Evolutionary conservation across 1,139 yeast species (phyloP).

Genomic region (Candida sanyaensis): DNA sequence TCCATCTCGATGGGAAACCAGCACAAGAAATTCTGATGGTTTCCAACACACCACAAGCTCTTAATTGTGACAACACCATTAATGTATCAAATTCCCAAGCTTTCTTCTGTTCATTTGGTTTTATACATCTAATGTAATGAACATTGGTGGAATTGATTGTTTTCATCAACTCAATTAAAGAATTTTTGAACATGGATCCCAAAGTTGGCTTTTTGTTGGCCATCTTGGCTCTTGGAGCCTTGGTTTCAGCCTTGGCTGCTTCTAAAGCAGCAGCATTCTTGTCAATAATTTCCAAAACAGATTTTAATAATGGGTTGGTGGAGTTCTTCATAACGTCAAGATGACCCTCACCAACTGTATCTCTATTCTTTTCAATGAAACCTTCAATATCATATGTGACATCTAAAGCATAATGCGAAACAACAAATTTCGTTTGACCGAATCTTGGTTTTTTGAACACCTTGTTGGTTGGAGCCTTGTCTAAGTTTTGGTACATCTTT

Average conservation of each 20-base stretch:
- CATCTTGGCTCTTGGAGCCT: conserved; percentile 26
- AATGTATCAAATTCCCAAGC: conserved; percentile 97
- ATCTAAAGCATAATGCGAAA: conserved; percentile 92
- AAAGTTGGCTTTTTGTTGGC: conserved; percentile 85
- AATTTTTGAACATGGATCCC: conserved; percentile 91
- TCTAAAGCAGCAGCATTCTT: conserved; percentile 58
- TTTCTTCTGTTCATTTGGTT: conserved; percentile 89
- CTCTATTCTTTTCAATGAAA: conserved; percentile 94
- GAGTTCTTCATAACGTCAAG: conserved; percentile 78
- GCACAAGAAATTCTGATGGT: conserved; percentile 97
- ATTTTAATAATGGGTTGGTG: conserved; percentile 61
- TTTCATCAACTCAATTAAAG: conserved; percentile 88
- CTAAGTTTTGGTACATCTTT: conserved; percentile 84
- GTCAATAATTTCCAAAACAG: conserved; percentile 67
- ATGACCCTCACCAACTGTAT: conserved; percentile 95
- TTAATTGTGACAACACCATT: conserved; percentile 91
- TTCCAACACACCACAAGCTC: conserved; percentile 99
- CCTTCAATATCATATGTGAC: conserved; percentile 93
- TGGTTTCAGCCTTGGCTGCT: conserved; percentile 43
- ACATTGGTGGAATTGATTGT: conserved; percentile 94
- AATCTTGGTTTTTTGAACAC: conserved; percentile 94
- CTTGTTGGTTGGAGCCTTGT: conserved; percentile 72
- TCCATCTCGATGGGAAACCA: conserved; percentile 97
- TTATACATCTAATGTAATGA: conserved; percentile 95
- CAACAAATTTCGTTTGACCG: conserved; percentile 88